A percentile compares a stretch with the other conserved stretches of the same genome.
These are phyloP conservation scores for Citrus mangshanensis DNA, from an alignment of 345 rosid genomes.

Conservation along the genomic window DNA sequence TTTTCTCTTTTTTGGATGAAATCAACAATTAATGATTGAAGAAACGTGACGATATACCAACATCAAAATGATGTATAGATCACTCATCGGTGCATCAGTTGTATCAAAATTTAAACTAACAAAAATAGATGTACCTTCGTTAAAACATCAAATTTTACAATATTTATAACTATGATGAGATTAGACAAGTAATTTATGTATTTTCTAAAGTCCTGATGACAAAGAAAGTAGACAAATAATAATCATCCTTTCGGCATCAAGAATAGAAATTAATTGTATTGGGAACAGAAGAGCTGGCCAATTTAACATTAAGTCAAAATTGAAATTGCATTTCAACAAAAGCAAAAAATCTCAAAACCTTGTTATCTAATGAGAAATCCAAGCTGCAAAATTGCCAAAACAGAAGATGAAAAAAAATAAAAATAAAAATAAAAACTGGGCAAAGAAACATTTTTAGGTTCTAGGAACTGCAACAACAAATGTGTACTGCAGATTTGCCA, in stretches of 20 bases:
- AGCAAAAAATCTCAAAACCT: slow-evolving; percentile 8
- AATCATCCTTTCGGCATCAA: neutral
- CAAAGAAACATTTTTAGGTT: neutral
- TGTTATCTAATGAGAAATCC: slow-evolving; percentile 2
- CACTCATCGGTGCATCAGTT: no score
- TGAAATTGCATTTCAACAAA: slow-evolving; percentile 24
- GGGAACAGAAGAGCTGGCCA: neutral
- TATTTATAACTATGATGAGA: no score
- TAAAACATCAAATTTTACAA: no score
- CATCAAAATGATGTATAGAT: no score
- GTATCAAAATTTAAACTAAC: no score
- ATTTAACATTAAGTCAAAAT: slow-evolving; percentile 9
- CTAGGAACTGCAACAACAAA: neutral
- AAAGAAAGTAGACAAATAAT: neutral
- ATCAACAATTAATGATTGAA: no score
- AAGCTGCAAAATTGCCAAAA: slow-evolving; percentile 11
- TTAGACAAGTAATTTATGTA: no score
- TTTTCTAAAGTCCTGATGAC: no score
- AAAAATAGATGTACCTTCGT: no score
- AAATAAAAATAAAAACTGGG: neutral
- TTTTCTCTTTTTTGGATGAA: no score
- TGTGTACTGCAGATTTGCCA: neutral
- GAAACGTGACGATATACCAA: accelerated
- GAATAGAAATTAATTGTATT: neutral
- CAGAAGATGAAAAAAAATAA: neutral